phyloP scores from a whole-genome alignment of 2,329 filamentous ascomycete species.

The Colletotrichum graminicola region DNA sequence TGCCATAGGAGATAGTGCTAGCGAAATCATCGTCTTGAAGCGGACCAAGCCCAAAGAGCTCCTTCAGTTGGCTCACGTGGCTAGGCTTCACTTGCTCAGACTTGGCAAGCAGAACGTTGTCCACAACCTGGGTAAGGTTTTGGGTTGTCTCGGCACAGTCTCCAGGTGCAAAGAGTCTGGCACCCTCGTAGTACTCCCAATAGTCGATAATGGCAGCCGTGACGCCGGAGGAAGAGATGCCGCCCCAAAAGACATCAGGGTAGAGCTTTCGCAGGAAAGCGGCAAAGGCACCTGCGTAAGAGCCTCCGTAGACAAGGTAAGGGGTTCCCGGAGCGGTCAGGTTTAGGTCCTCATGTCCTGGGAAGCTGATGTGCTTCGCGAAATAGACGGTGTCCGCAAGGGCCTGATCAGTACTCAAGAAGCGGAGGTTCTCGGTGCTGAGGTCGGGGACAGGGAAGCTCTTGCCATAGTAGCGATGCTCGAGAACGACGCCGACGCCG shows the following conservation, averaged over 20 bases:
- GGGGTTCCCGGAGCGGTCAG: constrained; percentile 75
- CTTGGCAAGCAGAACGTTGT: constrained; percentile 62
- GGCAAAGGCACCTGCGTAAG: constrained; percentile 84
- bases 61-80: constrained; percentile 49
- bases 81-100: constrained; percentile 47
- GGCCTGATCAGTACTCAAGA: constrained; percentile 86
- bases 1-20: constrained; percentile 54
- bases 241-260: constrained; percentile 81
- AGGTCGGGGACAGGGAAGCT: constrained; percentile 78
- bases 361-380: constrained; percentile 77
- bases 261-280: constrained; percentile 83
- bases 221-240: constrained; percentile 85
- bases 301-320: constrained; percentile 86
- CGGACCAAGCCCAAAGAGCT: constrained; percentile 60
- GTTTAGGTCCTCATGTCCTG: constrained; percentile 75
- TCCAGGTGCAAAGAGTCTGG: constrained; percentile 61
- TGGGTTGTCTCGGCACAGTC: constrained; percentile 76
- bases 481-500: constrained; percentile 83
- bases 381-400: constrained; percentile 87
- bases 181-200: constrained; percentile 72
- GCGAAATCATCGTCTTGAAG: constrained; percentile 64
- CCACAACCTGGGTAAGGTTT: constrained; percentile 64
- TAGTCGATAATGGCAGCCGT: constrained; percentile 83
- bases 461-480: constrained; percentile 88
- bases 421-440: constrained; percentile 77